Percentiles rank a stretch among this genome's conserved stretches.
Conservation (phyloP, 768 basidiomycete species). For the Macrolepiota albuminosa region DNA sequence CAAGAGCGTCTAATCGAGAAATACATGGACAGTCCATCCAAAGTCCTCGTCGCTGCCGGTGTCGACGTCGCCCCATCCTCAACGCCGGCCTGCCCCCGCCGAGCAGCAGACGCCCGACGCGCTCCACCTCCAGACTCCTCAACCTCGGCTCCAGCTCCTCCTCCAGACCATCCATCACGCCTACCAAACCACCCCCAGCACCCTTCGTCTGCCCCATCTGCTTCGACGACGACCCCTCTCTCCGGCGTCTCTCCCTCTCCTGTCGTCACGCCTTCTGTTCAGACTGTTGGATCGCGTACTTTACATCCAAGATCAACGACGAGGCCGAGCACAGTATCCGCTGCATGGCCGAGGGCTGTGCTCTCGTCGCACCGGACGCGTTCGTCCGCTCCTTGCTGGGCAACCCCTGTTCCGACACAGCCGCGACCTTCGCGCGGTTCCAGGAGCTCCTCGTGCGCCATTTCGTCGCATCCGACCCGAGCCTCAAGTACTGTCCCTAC, state of each 20-base stretch:
- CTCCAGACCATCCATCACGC: neutral
- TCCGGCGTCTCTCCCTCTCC: conserved; percentile 61
- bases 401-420: conserved; percentile 10
- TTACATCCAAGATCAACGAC: conserved; percentile 74
- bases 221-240: conserved; percentile 66
- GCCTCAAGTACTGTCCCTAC: conserved; percentile 92
- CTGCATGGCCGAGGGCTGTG: conserved; percentile 81
- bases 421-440: conserved; percentile 51
- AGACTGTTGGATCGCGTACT: conserved; percentile 80
- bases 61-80: conserved; percentile 34
- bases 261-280: conserved; percentile 87
- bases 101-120: conserved; percentile 26
- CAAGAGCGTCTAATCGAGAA: conserved; percentile 94
- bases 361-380: conserved; percentile 55
- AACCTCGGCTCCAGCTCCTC: conserved; percentile 17
- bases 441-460: conserved; percentile 85
- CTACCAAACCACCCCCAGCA: neutral
- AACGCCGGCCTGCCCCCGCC: conserved; percentile 27
- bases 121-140: conserved; percentile 34
- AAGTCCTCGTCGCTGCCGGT: conserved; percentile 72
- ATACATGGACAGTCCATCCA: conserved; percentile 89
- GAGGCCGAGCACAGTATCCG: conserved; percentile 70
- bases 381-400: conserved; percentile 56
- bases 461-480: conserved; percentile 80
- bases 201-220: conserved; percentile 92